Base-by-base conservation (phyloP, 768 basidiomycete genomes). In the Tephrocybe sp. region DNA sequence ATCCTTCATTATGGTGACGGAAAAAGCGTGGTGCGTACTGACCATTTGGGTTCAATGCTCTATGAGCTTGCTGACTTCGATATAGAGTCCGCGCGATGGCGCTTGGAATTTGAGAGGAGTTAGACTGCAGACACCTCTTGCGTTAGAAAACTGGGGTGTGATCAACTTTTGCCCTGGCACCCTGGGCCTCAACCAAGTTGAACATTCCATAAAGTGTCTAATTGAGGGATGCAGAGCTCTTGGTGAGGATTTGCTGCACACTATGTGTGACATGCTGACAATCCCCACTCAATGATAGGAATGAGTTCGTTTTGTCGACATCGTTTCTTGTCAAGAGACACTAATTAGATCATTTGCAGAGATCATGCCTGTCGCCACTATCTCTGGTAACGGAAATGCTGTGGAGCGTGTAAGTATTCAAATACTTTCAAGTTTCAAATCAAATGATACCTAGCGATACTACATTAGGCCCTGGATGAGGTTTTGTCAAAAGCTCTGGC, bases 31-130 rank as follows among this genome's bases (percentile, higher is more conserved):
- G 52, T 48, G 13, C 8, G 49, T 44, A 13, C 17, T n/a, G 7
- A 10, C 0, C 11, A n/a, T 51, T 49, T n/a, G 19, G 9, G n/a
- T 23, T 16, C 12, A 1, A 40, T 31, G 9, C 11, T 35, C 10
- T 20, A 20, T 0, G 10, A 30, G 19, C 11, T 33, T 38, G 4
- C 32, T 35, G 20, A 53, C 19, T 10, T 2, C 20, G 11, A 26
- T 26, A 5, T 17, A 53, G 56, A 46, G 34, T 34, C 65, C 66
- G 7, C 19, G 42, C 0, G 58, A 63, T 22, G 67, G 67, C 3
- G 43, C 56, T 2, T 70, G 67, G 68, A 68, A 68, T 39, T 52
- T 64, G 17, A 35, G 63, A 16, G 55, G 53, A 4, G 40, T 62
- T 22, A 41, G 5, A 13, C 60, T 69, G 14, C 46, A 55, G 1